phyloP scores from a whole-genome alignment of 257 asterid genomes.

The Salvia hispanica region DNA sequence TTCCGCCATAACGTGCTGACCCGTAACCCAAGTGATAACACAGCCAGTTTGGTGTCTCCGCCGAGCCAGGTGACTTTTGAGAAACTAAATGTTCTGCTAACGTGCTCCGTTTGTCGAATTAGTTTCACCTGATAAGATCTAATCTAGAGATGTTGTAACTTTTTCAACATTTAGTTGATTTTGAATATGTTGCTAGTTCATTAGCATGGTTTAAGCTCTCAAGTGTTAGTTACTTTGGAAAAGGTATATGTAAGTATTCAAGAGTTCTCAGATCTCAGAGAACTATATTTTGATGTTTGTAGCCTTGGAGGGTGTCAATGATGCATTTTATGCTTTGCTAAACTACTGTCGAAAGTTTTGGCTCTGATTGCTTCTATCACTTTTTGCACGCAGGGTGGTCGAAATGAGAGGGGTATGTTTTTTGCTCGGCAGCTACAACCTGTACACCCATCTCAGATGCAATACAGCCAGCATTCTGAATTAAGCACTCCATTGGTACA shows the following conservation, averaged over 20 bases:
- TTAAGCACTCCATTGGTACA: constrained; percentile 42
- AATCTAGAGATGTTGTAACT: background rate
- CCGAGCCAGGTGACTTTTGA: constrained; percentile 57
- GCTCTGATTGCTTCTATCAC: constrained; percentile 21
- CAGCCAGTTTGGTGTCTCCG: constrained; percentile 41
- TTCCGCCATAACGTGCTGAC: constrained; percentile 39
- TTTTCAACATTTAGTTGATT: constrained; percentile 4
- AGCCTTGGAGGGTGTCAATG: background rate
- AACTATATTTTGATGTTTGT: background rate
- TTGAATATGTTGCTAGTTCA: background rate
- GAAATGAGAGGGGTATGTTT: constrained; percentile 44
- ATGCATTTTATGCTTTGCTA: constrained; percentile 12
- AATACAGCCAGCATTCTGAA: constrained; percentile 38
- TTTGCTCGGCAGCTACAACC: constrained; percentile 47
- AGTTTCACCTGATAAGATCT: background rate
- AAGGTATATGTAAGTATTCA: background rate
- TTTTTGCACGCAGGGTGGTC: constrained; percentile 51
- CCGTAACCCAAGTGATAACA: constrained; percentile 23
- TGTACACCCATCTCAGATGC: constrained; percentile 50
- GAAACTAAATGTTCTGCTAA: background rate
- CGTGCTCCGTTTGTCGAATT: background rate
- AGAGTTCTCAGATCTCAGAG: background rate
- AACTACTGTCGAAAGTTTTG: constrained; percentile 2
- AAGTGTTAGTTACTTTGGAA: background rate
- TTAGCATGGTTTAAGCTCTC: background rate